Percentiles rank a stretch among this genome's conserved stretches.
These are phyloP conservation scores for Canariomyces notabilis DNA, from an alignment of 2,329 filamentous ascomycete species.

Conservation along the genomic window DNA sequence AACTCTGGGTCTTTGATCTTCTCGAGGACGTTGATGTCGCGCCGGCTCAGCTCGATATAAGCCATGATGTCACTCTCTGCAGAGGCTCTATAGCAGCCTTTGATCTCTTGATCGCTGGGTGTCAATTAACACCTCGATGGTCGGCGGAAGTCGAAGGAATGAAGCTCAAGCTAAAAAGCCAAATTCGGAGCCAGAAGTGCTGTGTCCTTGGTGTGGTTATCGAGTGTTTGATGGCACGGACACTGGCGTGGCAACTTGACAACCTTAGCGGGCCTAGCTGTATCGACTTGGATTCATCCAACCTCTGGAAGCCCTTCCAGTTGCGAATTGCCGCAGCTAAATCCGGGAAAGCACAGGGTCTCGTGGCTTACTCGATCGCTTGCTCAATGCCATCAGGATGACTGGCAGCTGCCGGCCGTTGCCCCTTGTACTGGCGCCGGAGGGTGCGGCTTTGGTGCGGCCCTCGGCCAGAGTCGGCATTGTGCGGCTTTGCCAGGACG, in stretches of 20 bases:
- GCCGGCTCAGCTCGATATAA: conserved; percentile 45
- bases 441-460: conserved; percentile 12
- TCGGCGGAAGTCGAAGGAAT: neutral
- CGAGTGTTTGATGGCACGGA: neutral
- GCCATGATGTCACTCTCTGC: conserved; percentile 37
- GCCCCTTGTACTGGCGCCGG: conserved; percentile 4
- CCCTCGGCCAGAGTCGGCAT: conserved; percentile 30
- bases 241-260: neutral
- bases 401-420: conserved; percentile 16
- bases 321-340: conserved; percentile 6
- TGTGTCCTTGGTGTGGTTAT: neutral
- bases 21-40: conserved; percentile 58
- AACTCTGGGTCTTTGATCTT: conserved; percentile 65
- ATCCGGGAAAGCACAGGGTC: conserved; percentile 10
- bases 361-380: conserved; percentile 13
- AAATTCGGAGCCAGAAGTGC: neutral
- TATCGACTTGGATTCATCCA: conserved; percentile 5
- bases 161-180: neutral
- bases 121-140: conserved; percentile 3
- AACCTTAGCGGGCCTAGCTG: neutral
- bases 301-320: conserved; percentile 6
- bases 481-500: conserved; percentile 26
- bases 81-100: neutral
- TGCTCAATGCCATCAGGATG: neutral
- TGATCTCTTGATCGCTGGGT: neutral